phyloP scores from a whole-genome alignment of 2,329 filamentous ascomycete species.

The Plectosphaerella sp. region DNA sequence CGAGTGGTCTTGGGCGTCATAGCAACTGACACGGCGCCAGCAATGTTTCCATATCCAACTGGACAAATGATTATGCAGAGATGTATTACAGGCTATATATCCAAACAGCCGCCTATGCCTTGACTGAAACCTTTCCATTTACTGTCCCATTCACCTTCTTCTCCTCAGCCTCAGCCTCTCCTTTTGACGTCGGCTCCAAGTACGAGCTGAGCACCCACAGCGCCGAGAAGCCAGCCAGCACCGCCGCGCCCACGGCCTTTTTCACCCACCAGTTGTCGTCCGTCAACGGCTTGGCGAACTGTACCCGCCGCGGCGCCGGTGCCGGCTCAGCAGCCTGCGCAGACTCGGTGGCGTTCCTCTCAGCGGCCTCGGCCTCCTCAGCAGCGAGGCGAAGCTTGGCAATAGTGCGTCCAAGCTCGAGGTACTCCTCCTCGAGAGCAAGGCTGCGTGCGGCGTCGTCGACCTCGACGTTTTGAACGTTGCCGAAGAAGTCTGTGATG shows the following conservation, averaged over 20 bases:
- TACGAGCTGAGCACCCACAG: slow-evolving; percentile 56
- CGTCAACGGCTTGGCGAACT: slow-evolving; percentile 51
- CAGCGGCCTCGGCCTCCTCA: slow-evolving; percentile 35
- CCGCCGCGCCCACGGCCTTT: slow-evolving; percentile 57
- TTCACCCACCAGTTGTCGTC: slow-evolving; percentile 65
- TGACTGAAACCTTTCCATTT: neutral
- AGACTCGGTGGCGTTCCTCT: slow-evolving; percentile 12
- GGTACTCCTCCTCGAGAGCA: slow-evolving; percentile 67
- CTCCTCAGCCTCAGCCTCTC: neutral
- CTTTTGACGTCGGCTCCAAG: slow-evolving; percentile 28
- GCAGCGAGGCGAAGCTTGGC: slow-evolving; percentile 46
- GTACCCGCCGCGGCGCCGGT: slow-evolving; percentile 9
- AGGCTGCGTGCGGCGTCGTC: slow-evolving; percentile 55
- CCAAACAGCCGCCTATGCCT: neutral
- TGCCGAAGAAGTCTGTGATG: slow-evolving; percentile 96
- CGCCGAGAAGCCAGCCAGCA: slow-evolving; percentile 55
- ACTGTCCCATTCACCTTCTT: neutral
- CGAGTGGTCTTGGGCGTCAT: no score
- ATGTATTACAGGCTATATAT: neutral
- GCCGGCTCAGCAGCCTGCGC: slow-evolving; percentile 11
- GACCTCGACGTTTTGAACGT: slow-evolving; percentile 94
- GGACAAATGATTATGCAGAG: no score
- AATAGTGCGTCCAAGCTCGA: slow-evolving; percentile 68
- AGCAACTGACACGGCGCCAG: no score
- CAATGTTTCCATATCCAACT: no score